Evolutionary conservation across 1,139 yeast genomes (phyloP).

Genomic region (Ogataea hybrid): DNA sequence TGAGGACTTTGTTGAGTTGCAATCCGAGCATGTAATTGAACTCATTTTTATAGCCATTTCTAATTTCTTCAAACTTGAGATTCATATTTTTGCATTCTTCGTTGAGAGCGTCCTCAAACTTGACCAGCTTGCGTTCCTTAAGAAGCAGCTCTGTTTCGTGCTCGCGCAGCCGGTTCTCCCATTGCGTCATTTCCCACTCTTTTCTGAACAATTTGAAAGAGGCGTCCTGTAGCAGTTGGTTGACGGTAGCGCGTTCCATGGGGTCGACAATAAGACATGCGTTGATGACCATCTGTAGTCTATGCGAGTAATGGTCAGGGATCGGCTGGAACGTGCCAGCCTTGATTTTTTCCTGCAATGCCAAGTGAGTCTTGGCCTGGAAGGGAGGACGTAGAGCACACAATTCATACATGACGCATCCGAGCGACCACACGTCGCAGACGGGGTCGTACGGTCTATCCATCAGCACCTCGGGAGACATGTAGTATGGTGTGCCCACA

Average conservation of each 20-base stretch:
- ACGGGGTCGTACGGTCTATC: slow-evolving; percentile 79
- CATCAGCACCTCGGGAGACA: slow-evolving; percentile 84
- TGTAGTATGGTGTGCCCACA: slow-evolving; percentile 82
- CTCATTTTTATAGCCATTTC: slow-evolving; percentile 57
- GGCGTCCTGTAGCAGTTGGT: slow-evolving; percentile 69
- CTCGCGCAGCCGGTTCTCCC: slow-evolving; percentile 44
- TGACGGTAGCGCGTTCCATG: slow-evolving; percentile 70
- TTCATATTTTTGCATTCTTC: slow-evolving; percentile 45
- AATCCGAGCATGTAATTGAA: slow-evolving; percentile 60
- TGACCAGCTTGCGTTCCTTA: slow-evolving; percentile 45
- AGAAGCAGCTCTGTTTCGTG: slow-evolving; percentile 55
- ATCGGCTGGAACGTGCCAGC: slow-evolving; percentile 69
- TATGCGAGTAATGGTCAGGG: slow-evolving; percentile 72
- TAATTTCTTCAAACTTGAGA: slow-evolving; percentile 55
- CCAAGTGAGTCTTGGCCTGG: slow-evolving; percentile 87
- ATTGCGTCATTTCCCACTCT: slow-evolving; percentile 65
- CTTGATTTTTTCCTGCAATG: slow-evolving; percentile 76
- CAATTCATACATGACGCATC: slow-evolving; percentile 88
- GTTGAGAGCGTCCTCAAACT: slow-evolving; percentile 36
- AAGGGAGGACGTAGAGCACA: slow-evolving; percentile 91
- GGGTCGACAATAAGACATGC: slow-evolving; percentile 82
- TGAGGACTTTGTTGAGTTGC: slow-evolving; percentile 31
- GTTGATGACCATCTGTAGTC: slow-evolving; percentile 64
- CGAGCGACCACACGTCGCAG: slow-evolving; percentile 75
- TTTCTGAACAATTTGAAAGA: slow-evolving; percentile 79